These are phyloP conservation scores for Geotrichum histeridarum DNA, from an alignment of 1,139 yeast species.

Conservation along the genomic window DNA sequence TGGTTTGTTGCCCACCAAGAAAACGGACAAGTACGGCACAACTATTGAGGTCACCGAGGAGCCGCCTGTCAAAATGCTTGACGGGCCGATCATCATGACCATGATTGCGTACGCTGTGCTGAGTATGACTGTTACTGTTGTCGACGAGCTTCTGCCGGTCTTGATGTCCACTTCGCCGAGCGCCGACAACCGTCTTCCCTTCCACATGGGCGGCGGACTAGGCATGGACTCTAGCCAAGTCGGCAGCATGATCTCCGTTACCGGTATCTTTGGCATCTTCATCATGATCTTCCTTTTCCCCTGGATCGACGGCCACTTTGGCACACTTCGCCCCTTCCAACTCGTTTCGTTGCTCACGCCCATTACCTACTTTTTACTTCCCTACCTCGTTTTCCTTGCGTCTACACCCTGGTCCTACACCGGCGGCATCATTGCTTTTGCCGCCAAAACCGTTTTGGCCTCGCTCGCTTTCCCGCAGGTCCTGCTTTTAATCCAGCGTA, in stretches of 20 bases:
- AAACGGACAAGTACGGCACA: background rate
- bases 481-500: conserved; percentile 33
- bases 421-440: conserved; percentile 15
- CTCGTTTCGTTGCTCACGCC: conserved; percentile 45
- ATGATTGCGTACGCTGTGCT: conserved; percentile 40
- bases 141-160: conserved; percentile 56
- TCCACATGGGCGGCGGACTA: conserved; percentile 47
- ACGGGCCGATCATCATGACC: conserved; percentile 42
- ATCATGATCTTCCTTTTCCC: conserved; percentile 53
- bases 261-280: conserved; percentile 54
- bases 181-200: conserved; percentile 43
- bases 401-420: conserved; percentile 25
- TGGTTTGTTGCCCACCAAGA: background rate
- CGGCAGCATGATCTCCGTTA: conserved; percentile 51
- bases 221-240: conserved; percentile 47
- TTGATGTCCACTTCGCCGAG: conserved; percentile 46
- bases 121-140: conserved; percentile 51
- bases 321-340: conserved; percentile 46
- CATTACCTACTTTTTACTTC: conserved; percentile 46
- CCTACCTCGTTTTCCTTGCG: conserved; percentile 46
- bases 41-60: background rate
- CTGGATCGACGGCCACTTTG: conserved; percentile 47
- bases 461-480: conserved; percentile 32
- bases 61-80: conserved; percentile 19
- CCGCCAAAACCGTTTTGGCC: conserved; percentile 23